These are phyloP conservation scores for Penicillium roqueforti DNA, from an alignment of 495 filamentous ascomycete genomes.

Conservation along the genomic window DNA sequence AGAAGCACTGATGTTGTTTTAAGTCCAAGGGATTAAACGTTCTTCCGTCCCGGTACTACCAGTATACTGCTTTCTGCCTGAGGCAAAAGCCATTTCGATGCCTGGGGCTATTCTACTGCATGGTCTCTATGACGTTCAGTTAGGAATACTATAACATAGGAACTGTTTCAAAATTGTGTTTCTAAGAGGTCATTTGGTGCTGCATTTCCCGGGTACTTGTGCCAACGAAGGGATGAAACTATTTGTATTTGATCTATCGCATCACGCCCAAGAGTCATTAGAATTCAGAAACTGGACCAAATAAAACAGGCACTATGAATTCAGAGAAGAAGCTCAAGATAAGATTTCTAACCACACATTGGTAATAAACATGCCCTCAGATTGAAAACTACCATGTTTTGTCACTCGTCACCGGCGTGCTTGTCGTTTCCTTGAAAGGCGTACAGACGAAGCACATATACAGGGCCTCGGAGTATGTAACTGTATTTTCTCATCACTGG, in stretches of 20 bases:
- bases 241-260: not conserved
- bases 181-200: no score
- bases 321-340: not conserved
- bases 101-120: no score
- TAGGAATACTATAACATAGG: no score
- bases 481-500: slow-evolving; percentile 24
- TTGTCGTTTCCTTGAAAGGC: slow-evolving; percentile 24
- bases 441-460: slow-evolving; percentile 25
- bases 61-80: no score
- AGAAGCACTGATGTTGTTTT: not conserved
- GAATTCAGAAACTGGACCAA: not conserved
- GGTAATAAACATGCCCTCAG: slow-evolving; percentile 8
- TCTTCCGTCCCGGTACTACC: not conserved
- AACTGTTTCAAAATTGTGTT: no score
- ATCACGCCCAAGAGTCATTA: not conserved
- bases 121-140: no score
- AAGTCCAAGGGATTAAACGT: not conserved
- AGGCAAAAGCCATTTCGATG: no score
- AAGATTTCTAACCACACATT: not conserved
- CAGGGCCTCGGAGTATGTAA: slow-evolving; percentile 24
- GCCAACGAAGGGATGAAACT: not conserved
- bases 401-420: slow-evolving; percentile 29
- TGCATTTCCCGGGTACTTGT: no score
- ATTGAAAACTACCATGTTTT: slow-evolving; percentile 35
- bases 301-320: not conserved